Evolutionary conservation across 331 rosid genomes (phyloP).

Genomic region (Pyracantha coccinea): DNA sequence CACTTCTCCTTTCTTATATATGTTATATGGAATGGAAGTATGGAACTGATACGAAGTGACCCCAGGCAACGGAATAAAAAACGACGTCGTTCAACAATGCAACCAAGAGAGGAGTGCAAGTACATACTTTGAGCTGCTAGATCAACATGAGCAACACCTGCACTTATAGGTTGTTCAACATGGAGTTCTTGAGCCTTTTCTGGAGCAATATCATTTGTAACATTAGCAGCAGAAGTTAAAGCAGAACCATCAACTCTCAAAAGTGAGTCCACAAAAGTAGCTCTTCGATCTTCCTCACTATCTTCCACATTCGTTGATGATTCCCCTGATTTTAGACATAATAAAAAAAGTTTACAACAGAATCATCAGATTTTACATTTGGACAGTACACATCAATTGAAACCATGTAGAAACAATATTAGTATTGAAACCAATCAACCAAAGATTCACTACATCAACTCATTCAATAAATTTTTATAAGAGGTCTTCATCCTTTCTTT

Average conservation of each 20-base stretch:
- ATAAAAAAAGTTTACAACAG: slow-evolving; percentile 1
- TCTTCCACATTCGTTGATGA: slow-evolving; percentile 55
- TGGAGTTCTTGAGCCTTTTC: slow-evolving; percentile 24
- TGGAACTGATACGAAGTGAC: not conserved
- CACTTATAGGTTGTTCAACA: slow-evolving; percentile 25
- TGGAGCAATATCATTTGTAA: slow-evolving; percentile 15
- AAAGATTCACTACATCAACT: not conserved
- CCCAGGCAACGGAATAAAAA: not conserved
- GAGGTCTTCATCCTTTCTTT: not conserved
- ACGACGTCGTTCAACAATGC: not conserved
- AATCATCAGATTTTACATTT: slow-evolving; percentile 1
- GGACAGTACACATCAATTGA: not conserved
- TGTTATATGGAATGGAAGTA: not conserved
- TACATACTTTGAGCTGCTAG: slow-evolving; percentile 44
- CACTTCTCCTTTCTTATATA: not conserved
- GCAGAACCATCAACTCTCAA: slow-evolving; percentile 43
- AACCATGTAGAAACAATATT: not conserved
- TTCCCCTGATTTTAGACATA: slow-evolving; percentile 23
- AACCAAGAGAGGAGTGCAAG: slow-evolving; percentile 16
- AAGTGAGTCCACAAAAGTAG: slow-evolving; percentile 77
- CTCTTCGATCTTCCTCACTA: slow-evolving; percentile 64
- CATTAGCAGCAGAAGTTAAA: slow-evolving; percentile 34
- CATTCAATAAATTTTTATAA: not conserved
- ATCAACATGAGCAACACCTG: slow-evolving; percentile 29
- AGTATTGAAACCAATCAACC: not conserved